Conservation (phyloP, 1,284 basidiomycete species). For the Pholiota adiposa region DNA sequence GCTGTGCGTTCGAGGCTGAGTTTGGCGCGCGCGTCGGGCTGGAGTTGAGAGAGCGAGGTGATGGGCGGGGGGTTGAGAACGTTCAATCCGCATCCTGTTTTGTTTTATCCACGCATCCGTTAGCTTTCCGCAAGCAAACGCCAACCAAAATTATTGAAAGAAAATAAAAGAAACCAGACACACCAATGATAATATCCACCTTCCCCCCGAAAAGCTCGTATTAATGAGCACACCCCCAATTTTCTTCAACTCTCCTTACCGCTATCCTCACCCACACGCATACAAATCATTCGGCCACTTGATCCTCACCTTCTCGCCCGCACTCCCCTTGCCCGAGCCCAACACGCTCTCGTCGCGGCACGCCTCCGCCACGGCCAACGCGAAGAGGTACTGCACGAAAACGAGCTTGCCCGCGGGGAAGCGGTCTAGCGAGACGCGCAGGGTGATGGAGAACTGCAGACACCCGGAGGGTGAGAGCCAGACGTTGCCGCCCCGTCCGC, state of each 20-base stretch:
- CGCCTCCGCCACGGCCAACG: conserved; percentile 88
- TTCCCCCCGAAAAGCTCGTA: conserved; percentile 79
- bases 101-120: too few species aligned
- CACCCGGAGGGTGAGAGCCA: conserved; percentile 96
- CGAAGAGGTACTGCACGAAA: conserved; percentile 95
- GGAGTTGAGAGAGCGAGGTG: conserved; percentile 79
- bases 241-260: conserved; percentile 66
- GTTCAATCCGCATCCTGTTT: conserved; percentile 88
- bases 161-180: conserved; percentile 23
- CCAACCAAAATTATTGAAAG: background rate
- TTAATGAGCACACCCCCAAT: conserved; percentile 93
- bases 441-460: conserved; percentile 83
- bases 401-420: conserved; percentile 78
- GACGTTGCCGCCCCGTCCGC: conserved; percentile 88
- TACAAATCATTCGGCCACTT: conserved; percentile 99
- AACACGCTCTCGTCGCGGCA: conserved; percentile 61
- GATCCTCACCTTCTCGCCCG: conserved; percentile 69
- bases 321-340: conserved; percentile 39
- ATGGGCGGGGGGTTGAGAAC: conserved; percentile 86
- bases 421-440: conserved; percentile 50
- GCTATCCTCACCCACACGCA: conserved; percentile 56
- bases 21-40: conserved; percentile 39
- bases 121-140: background rate
- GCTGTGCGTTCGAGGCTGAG: conserved; percentile 78
- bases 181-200: conserved; percentile 84